These are phyloP conservation scores for Elsinoe ampelina DNA, from an alignment of 2,329 filamentous ascomycete species.

Conservation along the genomic window DNA sequence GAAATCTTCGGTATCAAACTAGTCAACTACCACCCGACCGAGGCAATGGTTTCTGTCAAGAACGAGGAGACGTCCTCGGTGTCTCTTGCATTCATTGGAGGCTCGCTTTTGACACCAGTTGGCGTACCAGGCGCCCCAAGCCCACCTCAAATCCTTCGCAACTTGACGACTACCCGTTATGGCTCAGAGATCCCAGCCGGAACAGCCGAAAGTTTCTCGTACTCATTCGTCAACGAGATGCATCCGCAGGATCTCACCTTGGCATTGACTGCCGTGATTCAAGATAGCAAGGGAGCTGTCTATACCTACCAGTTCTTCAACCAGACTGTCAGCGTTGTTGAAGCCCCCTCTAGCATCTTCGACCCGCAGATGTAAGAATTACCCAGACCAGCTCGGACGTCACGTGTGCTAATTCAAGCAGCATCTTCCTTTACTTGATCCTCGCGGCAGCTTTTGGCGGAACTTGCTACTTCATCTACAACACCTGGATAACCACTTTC, in stretches of 20 bases:
- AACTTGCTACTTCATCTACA: constrained; percentile 93
- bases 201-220: constrained; percentile 66
- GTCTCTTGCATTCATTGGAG: constrained; percentile 65
- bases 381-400: not conserved
- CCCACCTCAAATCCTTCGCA: constrained; percentile 59
- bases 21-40: constrained; percentile 80
- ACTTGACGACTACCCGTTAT: constrained; percentile 72
- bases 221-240: constrained; percentile 81
- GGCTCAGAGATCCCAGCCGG: constrained; percentile 65
- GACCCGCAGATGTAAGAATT: constrained; percentile 83
- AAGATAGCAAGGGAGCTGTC: constrained; percentile 55
- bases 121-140: constrained; percentile 42
- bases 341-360: constrained; percentile 82
- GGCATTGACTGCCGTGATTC: constrained; percentile 65
- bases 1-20: constrained; percentile 94
- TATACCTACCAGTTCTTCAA: constrained; percentile 76
- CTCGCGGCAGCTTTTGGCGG: constrained; percentile 69
- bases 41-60: constrained; percentile 69
- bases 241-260: constrained; percentile 81
- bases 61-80: constrained; percentile 76
- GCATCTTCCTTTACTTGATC: constrained; percentile 96
- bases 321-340: constrained; percentile 75
- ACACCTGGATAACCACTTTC: constrained; percentile 90
- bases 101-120: constrained; percentile 55
- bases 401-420: constrained; percentile 30